A percentile compares a stretch with the other conserved stretches of the same genome.
These are phyloP conservation scores for Solanum ahanhuiri DNA, from an alignment of 257 asterid genomes.

Conservation along the genomic window DNA sequence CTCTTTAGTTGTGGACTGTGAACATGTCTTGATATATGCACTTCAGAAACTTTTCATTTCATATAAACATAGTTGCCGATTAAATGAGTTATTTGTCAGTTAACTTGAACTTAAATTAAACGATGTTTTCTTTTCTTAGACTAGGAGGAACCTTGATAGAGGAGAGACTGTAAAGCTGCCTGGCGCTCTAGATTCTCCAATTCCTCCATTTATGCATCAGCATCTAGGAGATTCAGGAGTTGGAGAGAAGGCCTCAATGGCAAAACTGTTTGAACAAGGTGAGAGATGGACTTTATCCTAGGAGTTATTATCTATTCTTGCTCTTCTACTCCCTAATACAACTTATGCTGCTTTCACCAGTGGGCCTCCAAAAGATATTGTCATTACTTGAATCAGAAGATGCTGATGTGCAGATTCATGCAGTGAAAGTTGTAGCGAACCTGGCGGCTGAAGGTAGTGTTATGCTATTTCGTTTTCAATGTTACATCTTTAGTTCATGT, in stretches of 20 bases:
- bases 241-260: constrained; percentile 65
- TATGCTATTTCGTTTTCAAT: background rate
- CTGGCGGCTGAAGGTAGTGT: constrained; percentile 86
- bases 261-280: constrained; percentile 87
- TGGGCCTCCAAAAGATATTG: constrained; percentile 82
- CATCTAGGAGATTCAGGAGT: constrained; percentile 36
- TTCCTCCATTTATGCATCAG: constrained; percentile 43
- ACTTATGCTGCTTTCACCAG: constrained; percentile 22
- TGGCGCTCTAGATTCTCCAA: constrained; percentile 32
- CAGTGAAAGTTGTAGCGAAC: constrained; percentile 91
- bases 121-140: constrained; percentile 20
- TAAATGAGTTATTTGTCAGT: background rate
- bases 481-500: background rate
- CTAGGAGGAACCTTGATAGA: constrained; percentile 58
- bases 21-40: background rate
- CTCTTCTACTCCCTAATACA: constrained; percentile 1
- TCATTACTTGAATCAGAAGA: constrained; percentile 83
- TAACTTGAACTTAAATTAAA: background rate
- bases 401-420: constrained; percentile 82
- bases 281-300: background rate
- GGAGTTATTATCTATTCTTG: background rate
- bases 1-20: background rate
- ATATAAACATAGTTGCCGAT: background rate
- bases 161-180: constrained; percentile 25
- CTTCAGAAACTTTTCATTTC: background rate